A percentile compares a stretch with the other conserved stretches of the same genome.
These are phyloP conservation scores for Pleurotus salmoneostramineus DNA, from an alignment of 768 basidiomycete species.

Conservation along the genomic window DNA sequence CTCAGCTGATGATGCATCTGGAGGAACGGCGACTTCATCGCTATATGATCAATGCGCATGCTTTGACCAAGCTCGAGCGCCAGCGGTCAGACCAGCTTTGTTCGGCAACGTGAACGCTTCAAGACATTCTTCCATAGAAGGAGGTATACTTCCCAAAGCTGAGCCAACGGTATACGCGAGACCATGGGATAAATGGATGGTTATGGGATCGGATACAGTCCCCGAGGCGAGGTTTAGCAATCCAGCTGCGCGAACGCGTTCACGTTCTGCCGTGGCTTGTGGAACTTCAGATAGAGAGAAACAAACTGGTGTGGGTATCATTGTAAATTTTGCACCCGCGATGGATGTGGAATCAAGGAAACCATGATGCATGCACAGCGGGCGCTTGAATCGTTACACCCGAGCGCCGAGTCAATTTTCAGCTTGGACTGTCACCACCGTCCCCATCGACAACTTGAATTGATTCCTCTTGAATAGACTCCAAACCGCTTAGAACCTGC, in stretches of 20 bases:
- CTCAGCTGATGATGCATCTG: no score
- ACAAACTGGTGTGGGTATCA: conserved; percentile 3
- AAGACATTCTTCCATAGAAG: conserved; percentile 44
- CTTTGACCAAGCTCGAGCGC: conserved; percentile 65
- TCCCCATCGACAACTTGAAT: no score
- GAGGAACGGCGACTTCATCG: background rate
- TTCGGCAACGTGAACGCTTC: conserved; percentile 48
- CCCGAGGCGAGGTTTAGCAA: conserved; percentile 10
- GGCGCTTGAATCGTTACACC: no score
- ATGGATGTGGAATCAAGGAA: no score
- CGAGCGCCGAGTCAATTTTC: no score
- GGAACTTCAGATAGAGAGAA: conserved; percentile 15
- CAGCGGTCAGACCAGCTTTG: conserved; percentile 46
- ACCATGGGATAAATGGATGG: conserved; percentile 42
- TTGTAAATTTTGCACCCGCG: no score
- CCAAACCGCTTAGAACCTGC: no score
- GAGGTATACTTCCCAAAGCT: conserved; percentile 47
- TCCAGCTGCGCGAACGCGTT: conserved; percentile 3
- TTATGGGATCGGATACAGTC: conserved; percentile 27
- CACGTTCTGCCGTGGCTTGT: conserved; percentile 13
- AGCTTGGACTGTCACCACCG: no score
- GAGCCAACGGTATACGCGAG: conserved; percentile 60
- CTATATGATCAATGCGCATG: conserved; percentile 53
- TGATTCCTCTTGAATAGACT: no score
- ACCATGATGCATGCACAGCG: no score